A percentile compares a stretch with the other conserved stretches of the same genome.
phyloP scores from a whole-genome alignment of 2,329 filamentous ascomycete genomes.

The Hyphodiscus sp. region DNA sequence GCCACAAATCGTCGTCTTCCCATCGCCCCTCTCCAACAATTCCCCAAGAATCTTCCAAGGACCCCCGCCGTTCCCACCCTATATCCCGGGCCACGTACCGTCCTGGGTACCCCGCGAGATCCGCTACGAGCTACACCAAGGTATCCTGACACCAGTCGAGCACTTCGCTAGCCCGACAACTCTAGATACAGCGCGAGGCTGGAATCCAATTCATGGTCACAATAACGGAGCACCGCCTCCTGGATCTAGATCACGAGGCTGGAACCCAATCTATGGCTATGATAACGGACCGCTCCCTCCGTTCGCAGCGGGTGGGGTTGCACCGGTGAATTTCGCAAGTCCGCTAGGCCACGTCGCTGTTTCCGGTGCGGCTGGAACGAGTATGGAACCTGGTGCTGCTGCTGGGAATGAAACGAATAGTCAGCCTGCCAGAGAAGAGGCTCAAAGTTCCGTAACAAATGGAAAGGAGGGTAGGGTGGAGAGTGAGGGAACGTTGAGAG shows the following conservation, averaged over 20 bases:
- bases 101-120: background rate
- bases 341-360: background rate
- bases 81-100: background rate
- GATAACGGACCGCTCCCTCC: too few species aligned
- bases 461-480: background rate
- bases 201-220: too few species aligned
- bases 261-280: background rate
- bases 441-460: background rate
- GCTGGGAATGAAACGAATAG: background rate
- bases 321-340: background rate
- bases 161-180: background rate
- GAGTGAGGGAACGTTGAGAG: background rate
- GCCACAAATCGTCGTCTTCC: too few species aligned
- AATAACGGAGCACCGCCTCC: too few species aligned
- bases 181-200: background rate
- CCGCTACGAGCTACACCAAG: background rate
- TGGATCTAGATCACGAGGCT: too few species aligned
- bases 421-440: too few species aligned
- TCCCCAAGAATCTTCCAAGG: background rate
- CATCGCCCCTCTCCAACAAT: background rate
- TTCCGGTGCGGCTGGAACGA: background rate
- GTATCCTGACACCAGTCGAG: background rate
- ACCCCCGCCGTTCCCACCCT: background rate
- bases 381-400: too few species aligned
- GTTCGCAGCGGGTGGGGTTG: too few species aligned